Evolutionary conservation across 441 rosid species (phyloP).

Genomic region (Populus hybrid): DNA sequence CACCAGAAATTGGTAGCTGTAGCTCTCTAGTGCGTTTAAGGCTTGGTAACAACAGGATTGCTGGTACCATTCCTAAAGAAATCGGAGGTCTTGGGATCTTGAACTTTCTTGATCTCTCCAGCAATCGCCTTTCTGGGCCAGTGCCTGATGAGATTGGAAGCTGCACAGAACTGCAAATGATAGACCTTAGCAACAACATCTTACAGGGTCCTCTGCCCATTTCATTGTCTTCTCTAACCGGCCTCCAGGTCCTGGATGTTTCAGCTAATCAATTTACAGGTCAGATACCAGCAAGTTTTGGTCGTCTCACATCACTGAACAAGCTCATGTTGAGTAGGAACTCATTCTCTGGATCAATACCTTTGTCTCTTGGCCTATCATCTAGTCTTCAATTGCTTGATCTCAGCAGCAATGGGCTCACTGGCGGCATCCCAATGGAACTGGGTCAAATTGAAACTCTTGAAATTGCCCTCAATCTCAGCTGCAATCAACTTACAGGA

Average conservation of each 20-base stretch:
- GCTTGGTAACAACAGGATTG: conserved; percentile 67
- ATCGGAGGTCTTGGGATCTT: conserved; percentile 63
- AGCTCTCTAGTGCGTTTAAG: conserved; percentile 76
- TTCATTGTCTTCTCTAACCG: conserved; percentile 58
- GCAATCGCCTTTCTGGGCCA: conserved; percentile 65
- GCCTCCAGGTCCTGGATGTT: conserved; percentile 76
- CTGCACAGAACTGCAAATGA: conserved; percentile 77
- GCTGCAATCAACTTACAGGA: conserved; percentile 76
- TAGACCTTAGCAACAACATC: conserved; percentile 76
- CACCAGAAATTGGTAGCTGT: conserved; percentile 75
- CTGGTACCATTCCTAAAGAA: conserved; percentile 67
- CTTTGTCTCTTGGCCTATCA: conserved; percentile 65
- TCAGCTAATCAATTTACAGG: conserved; percentile 57
- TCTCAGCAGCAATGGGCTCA: conserved; percentile 75
- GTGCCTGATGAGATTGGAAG: conserved; percentile 74
- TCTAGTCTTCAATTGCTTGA: conserved; percentile 88
- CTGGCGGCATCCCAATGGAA: conserved; percentile 67
- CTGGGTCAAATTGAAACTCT: conserved; percentile 71
- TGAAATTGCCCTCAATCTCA: conserved; percentile 89
- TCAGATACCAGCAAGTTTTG: conserved; percentile 69
- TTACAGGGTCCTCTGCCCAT: conserved; percentile 64
- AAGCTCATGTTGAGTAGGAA: conserved; percentile 69
- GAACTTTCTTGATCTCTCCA: conserved; percentile 75
- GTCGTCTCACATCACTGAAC: conserved; percentile 63
- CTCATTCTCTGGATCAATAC: conserved; percentile 65